Evolutionary conservation across 257 asterid genomes (phyloP).

Genomic region (Solanum arcanum): DNA sequence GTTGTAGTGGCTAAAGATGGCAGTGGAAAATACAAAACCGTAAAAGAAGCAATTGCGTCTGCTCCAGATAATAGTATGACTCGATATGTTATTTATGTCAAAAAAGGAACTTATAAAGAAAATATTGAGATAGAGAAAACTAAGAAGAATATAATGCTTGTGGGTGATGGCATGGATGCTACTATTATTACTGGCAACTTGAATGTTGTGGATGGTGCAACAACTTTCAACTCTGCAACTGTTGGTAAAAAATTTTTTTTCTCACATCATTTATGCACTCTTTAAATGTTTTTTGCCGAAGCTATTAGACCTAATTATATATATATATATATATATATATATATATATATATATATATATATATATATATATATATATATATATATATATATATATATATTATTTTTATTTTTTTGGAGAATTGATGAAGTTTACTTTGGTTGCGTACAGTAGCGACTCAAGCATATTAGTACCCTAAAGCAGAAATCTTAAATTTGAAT

Average conservation of each 20-base stretch:
- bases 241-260: conserved; percentile 3
- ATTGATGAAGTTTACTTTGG: no score
- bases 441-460: no score
- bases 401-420: no score
- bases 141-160: conserved; percentile 16
- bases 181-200: conserved; percentile 23
- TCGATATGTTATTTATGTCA: conserved; percentile 15
- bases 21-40: conserved; percentile 11
- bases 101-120: conserved; percentile 18
- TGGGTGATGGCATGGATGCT: conserved; percentile 25
- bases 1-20: conserved; percentile 29
- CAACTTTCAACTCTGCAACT: conserved; percentile 20
- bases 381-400: no score
- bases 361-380: no score
- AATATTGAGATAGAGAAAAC: conserved; percentile 10
- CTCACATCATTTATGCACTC: background rate
- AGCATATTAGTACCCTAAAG: no score
- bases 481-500: no score
- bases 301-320: no score
- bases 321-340: no score
- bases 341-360: no score
- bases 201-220: conserved; percentile 15
- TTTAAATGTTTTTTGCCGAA: no score
- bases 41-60: conserved; percentile 11
- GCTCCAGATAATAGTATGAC: conserved; percentile 14